Conservation (phyloP, 2,329 filamentous ascomycete species). For the Fusarium illudens region DNA sequence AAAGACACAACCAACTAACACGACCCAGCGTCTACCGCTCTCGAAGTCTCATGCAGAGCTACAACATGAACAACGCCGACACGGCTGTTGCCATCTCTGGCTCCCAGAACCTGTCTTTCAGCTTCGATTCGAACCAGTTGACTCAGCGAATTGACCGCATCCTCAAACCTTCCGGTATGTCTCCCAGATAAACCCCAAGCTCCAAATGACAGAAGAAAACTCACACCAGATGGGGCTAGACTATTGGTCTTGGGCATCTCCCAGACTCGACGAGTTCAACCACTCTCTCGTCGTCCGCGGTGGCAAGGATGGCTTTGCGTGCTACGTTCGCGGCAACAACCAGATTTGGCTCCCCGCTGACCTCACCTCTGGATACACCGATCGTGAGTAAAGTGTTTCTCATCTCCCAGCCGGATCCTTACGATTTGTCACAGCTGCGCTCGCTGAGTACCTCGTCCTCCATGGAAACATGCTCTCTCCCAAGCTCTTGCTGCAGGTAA, state of each 20-base stretch:
- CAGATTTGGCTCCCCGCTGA: slow-evolving; percentile 8
- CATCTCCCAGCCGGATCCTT: accelerated
- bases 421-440: not conserved
- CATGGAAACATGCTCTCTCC: slow-evolving; percentile 15
- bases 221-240: not conserved
- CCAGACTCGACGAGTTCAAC: slow-evolving; percentile 4
- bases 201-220: too few species aligned
- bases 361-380: slow-evolving; percentile 13
- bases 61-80: slow-evolving; percentile 10
- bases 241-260: slow-evolving; percentile 22
- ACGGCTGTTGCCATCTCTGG: slow-evolving; percentile 13
- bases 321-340: slow-evolving; percentile 21
- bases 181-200: accelerated
- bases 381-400: not conserved
- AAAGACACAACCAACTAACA: not conserved
- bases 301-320: slow-evolving; percentile 11
- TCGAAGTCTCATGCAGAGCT: slow-evolving; percentile 30
- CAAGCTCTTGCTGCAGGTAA: slow-evolving; percentile 11
- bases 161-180: slow-evolving; percentile 3
- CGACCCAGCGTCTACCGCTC: slow-evolving; percentile 9
- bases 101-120: slow-evolving; percentile 20
- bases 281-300: slow-evolving; percentile 16
- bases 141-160: slow-evolving; percentile 18
- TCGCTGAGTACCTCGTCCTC: not conserved
- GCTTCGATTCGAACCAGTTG: not conserved